phyloP scores from a whole-genome alignment of 164 flowering plant species.

The Aristolochia contorta region DNA sequence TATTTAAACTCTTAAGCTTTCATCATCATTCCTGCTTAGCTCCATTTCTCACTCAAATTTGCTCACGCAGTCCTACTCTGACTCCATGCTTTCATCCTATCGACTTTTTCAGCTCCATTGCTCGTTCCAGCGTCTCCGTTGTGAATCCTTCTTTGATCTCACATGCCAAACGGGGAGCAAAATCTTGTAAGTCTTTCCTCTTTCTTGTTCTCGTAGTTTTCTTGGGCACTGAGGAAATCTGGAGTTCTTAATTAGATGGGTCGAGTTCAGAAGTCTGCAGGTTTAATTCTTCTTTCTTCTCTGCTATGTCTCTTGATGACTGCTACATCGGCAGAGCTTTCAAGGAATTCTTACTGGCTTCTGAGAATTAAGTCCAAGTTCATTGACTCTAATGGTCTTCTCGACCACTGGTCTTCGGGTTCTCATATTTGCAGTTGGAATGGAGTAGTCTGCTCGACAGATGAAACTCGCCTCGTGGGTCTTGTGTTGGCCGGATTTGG shows the following conservation, averaged over 20 bases:
- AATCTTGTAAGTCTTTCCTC: slow-evolving; percentile 4
- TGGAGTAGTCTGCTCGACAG: slow-evolving; percentile 60
- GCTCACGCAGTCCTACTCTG: no score
- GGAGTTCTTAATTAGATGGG: slow-evolving; percentile 31
- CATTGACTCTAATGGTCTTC: slow-evolving; percentile 45
- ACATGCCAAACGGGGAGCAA: not conserved
- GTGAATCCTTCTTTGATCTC: slow-evolving; percentile 8
- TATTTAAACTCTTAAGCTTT: slow-evolving; percentile 31
- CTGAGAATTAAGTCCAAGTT: slow-evolving; percentile 54
- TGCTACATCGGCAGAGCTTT: slow-evolving; percentile 21
- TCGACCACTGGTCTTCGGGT: slow-evolving; percentile 49
- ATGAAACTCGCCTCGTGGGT: slow-evolving; percentile 35
- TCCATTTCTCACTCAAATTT: not conserved
- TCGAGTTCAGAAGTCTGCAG: slow-evolving; percentile 18
- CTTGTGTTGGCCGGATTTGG: slow-evolving; percentile 59
- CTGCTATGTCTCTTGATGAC: slow-evolving; percentile 19
- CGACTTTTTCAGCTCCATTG: slow-evolving; percentile 1
- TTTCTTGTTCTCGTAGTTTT: slow-evolving; percentile 6
- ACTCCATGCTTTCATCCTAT: slow-evolving; percentile 8
- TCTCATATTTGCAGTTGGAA: slow-evolving; percentile 57
- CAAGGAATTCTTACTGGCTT: slow-evolving; percentile 50
- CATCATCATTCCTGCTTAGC: slow-evolving; percentile 12
- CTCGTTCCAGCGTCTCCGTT: slow-evolving; percentile 9
- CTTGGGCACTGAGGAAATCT: slow-evolving; percentile 5
- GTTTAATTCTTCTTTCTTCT: slow-evolving; percentile 29